Conservation (phyloP, 352 stramenopile species). For the Phytopythium ostracodes region DNA sequence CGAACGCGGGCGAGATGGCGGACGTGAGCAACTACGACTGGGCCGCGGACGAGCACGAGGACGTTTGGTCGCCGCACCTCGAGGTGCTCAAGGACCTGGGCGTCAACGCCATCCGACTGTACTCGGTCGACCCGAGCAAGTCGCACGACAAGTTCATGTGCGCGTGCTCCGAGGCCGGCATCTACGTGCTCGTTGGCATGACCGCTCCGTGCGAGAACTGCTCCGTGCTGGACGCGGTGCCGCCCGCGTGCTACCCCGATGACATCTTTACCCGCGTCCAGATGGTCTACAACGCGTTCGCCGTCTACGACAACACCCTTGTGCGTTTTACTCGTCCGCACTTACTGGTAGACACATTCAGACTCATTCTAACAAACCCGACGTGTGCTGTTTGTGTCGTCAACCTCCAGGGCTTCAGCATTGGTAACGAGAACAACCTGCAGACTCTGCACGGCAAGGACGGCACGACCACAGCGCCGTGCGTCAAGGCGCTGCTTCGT, state of each 20-base stretch:
- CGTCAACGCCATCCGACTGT: constrained; percentile 65
- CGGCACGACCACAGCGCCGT: constrained; percentile 47
- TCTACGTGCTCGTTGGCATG: constrained; percentile 73
- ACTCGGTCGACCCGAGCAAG: constrained; percentile 54
- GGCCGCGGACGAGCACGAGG: constrained; percentile 50
- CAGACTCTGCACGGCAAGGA: constrained; percentile 31
- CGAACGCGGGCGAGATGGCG: constrained; percentile 50
- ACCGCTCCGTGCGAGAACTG: constrained; percentile 54
- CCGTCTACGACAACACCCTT: constrained; percentile 69
- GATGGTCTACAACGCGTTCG: constrained; percentile 69
- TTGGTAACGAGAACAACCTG: constrained; percentile 71
- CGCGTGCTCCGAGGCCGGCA: constrained; percentile 50
- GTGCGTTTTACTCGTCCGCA: too few species aligned
- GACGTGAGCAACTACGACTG: constrained; percentile 62
- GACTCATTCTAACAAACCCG: too few species aligned
- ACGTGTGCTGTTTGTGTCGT: too few species aligned
- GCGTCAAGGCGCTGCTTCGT: constrained; percentile 67
- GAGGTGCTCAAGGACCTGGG: constrained; percentile 47
- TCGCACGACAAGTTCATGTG: constrained; percentile 82
- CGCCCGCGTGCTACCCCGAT: constrained; percentile 47
- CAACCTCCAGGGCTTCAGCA: constrained; percentile 50
- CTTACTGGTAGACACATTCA: too few species aligned
- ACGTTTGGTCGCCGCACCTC: constrained; percentile 49
- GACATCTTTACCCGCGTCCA: constrained; percentile 50
- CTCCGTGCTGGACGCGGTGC: constrained; percentile 34